phyloP scores from a whole-genome alignment of 306 rosid species.

The Prunus kanzakura region DNA sequence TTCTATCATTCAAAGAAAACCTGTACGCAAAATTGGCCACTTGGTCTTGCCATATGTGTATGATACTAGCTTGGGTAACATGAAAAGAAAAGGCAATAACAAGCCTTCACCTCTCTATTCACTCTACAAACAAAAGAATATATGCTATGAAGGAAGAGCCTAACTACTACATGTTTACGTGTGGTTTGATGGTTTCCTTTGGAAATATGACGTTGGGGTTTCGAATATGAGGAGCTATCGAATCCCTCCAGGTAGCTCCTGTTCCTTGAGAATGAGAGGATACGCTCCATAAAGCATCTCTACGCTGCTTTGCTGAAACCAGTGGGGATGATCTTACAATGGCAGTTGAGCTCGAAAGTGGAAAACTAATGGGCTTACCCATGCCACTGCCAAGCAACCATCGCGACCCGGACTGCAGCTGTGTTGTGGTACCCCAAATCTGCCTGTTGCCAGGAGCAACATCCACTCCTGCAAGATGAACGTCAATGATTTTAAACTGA shows the following conservation, averaged over 20 bases:
- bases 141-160: conserved; percentile 15
- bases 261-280: conserved; percentile 37
- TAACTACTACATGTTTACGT: conserved; percentile 9
- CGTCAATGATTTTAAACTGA: conserved; percentile 30
- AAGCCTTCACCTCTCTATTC: neutral
- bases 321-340: conserved; percentile 36
- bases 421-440: conserved; percentile 54
- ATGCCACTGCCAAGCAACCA: conserved; percentile 71
- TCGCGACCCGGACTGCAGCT: conserved; percentile 55
- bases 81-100: neutral
- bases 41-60: neutral
- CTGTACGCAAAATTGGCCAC: neutral
- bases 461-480: conserved; percentile 61
- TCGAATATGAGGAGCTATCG: conserved; percentile 36
- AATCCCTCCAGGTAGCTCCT: conserved; percentile 18
- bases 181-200: conserved; percentile 26
- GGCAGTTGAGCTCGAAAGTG: conserved; percentile 45
- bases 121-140: conserved; percentile 23
- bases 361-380: conserved; percentile 37
- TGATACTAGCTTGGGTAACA: neutral
- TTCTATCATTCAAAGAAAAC: no score
- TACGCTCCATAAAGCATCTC: conserved; percentile 68
- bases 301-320: conserved; percentile 27
- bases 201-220: conserved; percentile 61
- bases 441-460: conserved; percentile 30